Conservation (phyloP, 2,329 filamentous ascomycete species). For the Penicillium olsonii region DNA sequence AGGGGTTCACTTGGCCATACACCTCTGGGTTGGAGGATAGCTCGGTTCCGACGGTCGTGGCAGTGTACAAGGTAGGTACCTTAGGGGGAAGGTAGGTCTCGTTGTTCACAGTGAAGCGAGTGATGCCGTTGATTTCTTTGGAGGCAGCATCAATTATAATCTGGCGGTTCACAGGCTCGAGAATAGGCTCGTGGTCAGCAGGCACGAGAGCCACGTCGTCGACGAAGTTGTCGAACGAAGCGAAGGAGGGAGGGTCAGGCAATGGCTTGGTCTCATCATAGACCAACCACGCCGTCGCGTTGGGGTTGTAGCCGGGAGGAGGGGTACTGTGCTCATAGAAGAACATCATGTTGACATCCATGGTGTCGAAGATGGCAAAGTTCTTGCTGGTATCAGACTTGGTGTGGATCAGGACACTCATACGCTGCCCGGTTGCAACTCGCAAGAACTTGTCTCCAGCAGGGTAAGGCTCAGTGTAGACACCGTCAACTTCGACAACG, state of each 20-base stretch:
- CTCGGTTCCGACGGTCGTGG: constrained; percentile 58
- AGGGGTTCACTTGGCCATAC: constrained; percentile 68
- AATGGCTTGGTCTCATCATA: constrained; percentile 53
- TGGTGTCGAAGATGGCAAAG: constrained; percentile 67
- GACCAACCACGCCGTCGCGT: constrained; percentile 51
- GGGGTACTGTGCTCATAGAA: constrained; percentile 43
- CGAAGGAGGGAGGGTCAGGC: constrained; percentile 53
- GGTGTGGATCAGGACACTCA: constrained; percentile 58
- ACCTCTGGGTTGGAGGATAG: constrained; percentile 59
- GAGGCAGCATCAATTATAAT: constrained; percentile 54
- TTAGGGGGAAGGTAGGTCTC: constrained; percentile 73
- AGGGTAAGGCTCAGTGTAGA: constrained; percentile 32
- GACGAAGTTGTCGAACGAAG: constrained; percentile 56
- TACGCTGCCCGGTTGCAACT: constrained; percentile 67
- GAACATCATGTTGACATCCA: constrained; percentile 62
- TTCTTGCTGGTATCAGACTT: constrained; percentile 63
- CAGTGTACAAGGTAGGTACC: constrained; percentile 79
- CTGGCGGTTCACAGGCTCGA: constrained; percentile 33
- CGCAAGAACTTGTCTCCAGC: constrained; percentile 64
- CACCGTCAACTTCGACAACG: constrained; percentile 41
- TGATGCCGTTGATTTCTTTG: constrained; percentile 67
- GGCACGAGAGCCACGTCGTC: constrained; percentile 59
- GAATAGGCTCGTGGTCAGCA: constrained; percentile 23
- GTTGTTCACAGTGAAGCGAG: constrained; percentile 68
- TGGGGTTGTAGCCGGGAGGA: constrained; percentile 65